These are phyloP conservation scores for Leptographium wingfieldii DNA, from an alignment of 2,329 filamentous ascomycete species.

Conservation along the genomic window DNA sequence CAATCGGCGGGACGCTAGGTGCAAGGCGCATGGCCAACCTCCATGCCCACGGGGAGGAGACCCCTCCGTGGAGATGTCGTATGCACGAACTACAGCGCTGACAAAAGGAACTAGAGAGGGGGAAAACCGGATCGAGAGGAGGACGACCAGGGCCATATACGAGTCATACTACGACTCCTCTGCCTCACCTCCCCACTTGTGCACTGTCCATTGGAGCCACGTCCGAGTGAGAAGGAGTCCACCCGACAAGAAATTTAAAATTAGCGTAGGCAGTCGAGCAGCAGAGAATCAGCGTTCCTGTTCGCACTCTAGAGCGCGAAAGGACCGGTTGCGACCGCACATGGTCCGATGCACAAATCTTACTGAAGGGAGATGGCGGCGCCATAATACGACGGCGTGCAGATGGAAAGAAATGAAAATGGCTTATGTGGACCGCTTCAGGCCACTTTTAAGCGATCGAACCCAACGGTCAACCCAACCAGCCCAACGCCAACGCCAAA, in stretches of 20 bases:
- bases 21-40: neutral
- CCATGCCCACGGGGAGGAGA: neutral
- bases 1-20: neutral
- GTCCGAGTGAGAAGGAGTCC: neutral
- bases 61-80: no score
- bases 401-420: neutral
- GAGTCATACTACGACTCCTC: neutral
- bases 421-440: neutral
- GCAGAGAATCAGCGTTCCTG: neutral
- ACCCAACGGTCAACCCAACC: conserved; percentile 1
- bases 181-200: neutral
- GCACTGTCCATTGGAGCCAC: neutral
- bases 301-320: neutral
- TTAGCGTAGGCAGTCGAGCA: neutral
- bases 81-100: neutral
- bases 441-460: neutral
- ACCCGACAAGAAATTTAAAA: neutral
- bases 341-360: neutral
- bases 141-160: neutral
- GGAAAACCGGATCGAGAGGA: neutral
- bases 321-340: neutral
- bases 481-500: conserved; percentile 3
- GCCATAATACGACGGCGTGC: neutral
- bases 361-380: neutral
- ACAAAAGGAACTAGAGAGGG: neutral